phyloP scores from a whole-genome alignment of 768 basidiomycete species.

The Exsudoporus frostii region DNA sequence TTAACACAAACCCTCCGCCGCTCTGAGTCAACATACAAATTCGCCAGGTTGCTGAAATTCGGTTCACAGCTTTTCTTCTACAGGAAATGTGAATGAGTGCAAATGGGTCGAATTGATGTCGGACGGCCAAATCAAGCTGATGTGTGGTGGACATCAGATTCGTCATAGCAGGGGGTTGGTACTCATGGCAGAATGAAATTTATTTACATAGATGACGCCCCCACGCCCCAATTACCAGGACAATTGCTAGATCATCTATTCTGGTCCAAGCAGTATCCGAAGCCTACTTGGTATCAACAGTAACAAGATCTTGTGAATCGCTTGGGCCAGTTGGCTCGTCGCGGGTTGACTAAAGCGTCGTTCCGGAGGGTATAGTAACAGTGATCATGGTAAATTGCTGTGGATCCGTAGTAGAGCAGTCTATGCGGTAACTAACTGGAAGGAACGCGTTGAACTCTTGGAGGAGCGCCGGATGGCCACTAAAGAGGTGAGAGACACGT shows the following conservation, averaged over 20 bases:
- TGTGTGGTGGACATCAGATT: too few relatives aligned
- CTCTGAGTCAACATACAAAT: too few relatives aligned
- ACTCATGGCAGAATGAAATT: too few relatives aligned
- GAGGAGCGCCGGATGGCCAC: constrained; percentile 85
- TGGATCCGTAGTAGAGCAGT: constrained; percentile 65
- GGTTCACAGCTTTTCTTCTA: too few relatives aligned
- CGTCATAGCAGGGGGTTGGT: too few relatives aligned
- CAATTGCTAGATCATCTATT: background rate
- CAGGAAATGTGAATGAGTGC: too few relatives aligned
- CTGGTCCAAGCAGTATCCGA: constrained; percentile 2
- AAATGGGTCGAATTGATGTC: too few relatives aligned
- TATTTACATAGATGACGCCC: too few relatives aligned
- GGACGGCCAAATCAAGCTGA: too few relatives aligned
- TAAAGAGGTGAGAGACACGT: constrained; percentile 90
- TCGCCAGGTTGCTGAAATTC: too few relatives aligned
- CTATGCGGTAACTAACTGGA: constrained; percentile 91
- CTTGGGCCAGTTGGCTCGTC: constrained; percentile 41
- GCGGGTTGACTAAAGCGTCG: constrained; percentile 51
- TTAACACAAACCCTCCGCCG: too few relatives aligned
- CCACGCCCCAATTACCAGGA: too few relatives aligned
- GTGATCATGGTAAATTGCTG: constrained; percentile 64
- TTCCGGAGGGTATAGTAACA: constrained; percentile 74
- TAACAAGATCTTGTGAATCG: constrained; percentile 30
- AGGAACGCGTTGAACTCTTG: constrained; percentile 99
- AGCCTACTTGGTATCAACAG: constrained; percentile 31